Percentiles rank a stretch among this genome's conserved stretches.
These are phyloP conservation scores for Eucalyptus tenuipes DNA, from an alignment of 345 rosid species.

Conservation along the genomic window DNA sequence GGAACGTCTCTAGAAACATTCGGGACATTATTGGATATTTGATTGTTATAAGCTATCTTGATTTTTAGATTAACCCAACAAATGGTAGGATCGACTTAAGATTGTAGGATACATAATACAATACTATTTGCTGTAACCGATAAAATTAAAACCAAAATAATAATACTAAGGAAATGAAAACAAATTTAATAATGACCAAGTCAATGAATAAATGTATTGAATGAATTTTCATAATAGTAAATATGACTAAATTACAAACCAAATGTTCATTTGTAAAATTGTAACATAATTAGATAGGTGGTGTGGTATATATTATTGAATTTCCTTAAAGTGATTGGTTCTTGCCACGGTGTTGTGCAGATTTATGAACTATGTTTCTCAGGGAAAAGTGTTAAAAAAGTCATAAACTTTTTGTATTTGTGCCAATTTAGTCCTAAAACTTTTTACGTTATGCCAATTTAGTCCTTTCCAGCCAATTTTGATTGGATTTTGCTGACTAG, in stretches of 20 bases:
- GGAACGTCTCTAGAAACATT: too few species aligned
- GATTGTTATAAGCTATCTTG: too few species aligned
- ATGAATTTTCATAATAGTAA: neutral
- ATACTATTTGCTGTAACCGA: neutral
- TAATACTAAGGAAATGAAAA: neutral
- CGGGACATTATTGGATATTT: too few species aligned
- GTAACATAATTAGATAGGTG: neutral
- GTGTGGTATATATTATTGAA: neutral
- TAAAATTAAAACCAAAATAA: neutral
- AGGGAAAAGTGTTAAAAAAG: too few species aligned
- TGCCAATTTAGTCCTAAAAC: too few species aligned
- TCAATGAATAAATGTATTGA: neutral
- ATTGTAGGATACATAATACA: too few species aligned
- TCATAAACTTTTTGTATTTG: too few species aligned
- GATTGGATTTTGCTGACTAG: too few species aligned
- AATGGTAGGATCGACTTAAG: too few species aligned
- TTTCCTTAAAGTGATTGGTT: neutral
- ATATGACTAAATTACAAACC: neutral
- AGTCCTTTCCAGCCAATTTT: too few species aligned
- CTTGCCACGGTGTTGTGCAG: accelerated
- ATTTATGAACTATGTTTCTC: neutral
- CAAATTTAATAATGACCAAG: neutral
- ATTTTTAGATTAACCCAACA: too few species aligned
- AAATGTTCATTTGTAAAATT: neutral
- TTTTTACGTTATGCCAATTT: too few species aligned